Evolutionary conservation across 1,284 basidiomycete species (phyloP).

Genomic region (Trichosporon sp.): DNA sequence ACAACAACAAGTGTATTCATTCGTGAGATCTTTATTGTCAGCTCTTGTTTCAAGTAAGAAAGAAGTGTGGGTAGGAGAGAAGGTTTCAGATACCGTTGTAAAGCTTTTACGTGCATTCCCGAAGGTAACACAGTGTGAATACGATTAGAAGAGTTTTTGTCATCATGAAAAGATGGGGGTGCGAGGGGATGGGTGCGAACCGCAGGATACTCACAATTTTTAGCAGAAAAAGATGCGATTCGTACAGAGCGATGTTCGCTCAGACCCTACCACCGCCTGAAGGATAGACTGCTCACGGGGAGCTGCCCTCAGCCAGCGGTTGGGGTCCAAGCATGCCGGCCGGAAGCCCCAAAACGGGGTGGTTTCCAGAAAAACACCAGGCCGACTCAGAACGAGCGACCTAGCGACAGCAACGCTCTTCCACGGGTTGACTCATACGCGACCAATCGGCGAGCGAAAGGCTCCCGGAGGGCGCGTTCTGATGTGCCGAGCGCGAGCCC

Average conservation of each 20-base stretch:
- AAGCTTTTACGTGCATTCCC: constrained; percentile 48
- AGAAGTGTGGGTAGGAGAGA: not conserved
- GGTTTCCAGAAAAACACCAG: constrained; percentile 12
- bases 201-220: constrained; percentile 2
- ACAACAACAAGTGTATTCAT: constrained; percentile 26
- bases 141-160: constrained; percentile 56
- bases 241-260: constrained; percentile 18
- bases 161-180: constrained; percentile 40
- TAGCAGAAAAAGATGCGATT: constrained; percentile 21
- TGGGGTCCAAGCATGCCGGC: constrained; percentile 20
- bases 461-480: constrained; percentile 50
- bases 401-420: constrained; percentile 37
- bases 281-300: not conserved
- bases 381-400: constrained; percentile 30
- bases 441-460: constrained; percentile 55
- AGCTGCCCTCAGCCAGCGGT: constrained; percentile 16
- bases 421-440: constrained; percentile 58
- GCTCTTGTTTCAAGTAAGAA: constrained; percentile 17
- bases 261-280: constrained; percentile 15
- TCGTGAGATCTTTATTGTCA: constrained; percentile 25
- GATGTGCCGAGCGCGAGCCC: constrained; percentile 3
- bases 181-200: constrained; percentile 18
- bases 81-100: constrained; percentile 57
- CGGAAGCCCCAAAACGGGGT: constrained; percentile 19
- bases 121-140: constrained; percentile 56